These are phyloP conservation scores for Candida morakotiae DNA, from an alignment of 805 yeast species.

Conservation along the genomic window DNA sequence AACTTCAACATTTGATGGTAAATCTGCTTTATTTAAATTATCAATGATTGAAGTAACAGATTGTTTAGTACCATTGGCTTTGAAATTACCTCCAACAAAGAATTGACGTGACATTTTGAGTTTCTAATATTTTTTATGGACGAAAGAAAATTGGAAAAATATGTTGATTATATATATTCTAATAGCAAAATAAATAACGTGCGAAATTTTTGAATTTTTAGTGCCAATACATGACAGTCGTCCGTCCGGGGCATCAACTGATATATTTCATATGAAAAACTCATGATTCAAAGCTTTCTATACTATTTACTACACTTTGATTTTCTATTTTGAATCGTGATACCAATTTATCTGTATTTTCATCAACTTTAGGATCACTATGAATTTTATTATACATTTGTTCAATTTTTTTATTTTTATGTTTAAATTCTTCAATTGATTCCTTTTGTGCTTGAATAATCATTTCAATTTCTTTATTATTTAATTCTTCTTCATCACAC, in stretches of 20 bases:
- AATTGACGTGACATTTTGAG: slow-evolving; percentile 72
- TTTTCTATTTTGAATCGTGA: slow-evolving; percentile 19
- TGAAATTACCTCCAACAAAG: slow-evolving; percentile 99
- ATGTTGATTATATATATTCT: too few species aligned
- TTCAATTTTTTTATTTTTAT: slow-evolving; percentile 40
- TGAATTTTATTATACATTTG: slow-evolving; percentile 28
- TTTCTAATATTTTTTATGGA: too few species aligned
- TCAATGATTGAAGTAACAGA: slow-evolving; percentile 82
- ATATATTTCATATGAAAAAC: too few species aligned
- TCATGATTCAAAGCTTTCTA: too few species aligned
- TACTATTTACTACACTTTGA: slow-evolving; percentile 24
- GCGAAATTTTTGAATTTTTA: too few species aligned
- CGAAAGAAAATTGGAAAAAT: too few species aligned
- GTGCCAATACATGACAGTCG: too few species aligned
- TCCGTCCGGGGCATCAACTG: too few species aligned
- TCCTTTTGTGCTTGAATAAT: slow-evolving; percentile 35
- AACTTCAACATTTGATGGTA: slow-evolving; percentile 81
- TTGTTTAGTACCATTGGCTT: slow-evolving; percentile 92
- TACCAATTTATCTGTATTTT: slow-evolving; percentile 8
- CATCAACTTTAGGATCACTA: too few species aligned
- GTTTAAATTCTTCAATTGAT: slow-evolving; percentile 34
- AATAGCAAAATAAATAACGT: too few species aligned
- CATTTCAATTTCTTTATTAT: slow-evolving; percentile 35
- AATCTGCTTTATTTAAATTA: slow-evolving; percentile 70
- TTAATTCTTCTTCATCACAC: slow-evolving; percentile 25